Percentiles rank a stretch among this genome's conserved stretches.
phyloP scores from a whole-genome alignment of 1,284 basidiomycete species.

The Puccinia sorghi region DNA sequence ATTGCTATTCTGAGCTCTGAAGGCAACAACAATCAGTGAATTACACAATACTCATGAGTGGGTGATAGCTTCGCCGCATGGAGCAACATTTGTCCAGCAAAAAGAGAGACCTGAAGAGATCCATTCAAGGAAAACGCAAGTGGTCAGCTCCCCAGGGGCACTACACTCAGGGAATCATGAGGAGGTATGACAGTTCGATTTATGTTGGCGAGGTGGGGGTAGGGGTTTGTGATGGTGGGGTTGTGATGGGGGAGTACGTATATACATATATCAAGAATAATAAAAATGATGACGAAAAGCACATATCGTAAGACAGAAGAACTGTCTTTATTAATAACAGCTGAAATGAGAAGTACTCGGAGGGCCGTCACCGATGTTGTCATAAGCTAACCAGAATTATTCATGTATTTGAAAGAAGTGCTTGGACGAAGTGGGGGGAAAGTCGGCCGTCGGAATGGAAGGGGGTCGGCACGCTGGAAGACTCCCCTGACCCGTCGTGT shows the following conservation, averaged over 20 bases:
- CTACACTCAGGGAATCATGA: not conserved
- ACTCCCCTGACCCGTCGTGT: not conserved
- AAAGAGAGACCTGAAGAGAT: too few species aligned
- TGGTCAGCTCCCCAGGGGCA: too few species aligned
- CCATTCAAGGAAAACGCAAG: too few species aligned
- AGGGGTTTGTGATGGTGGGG: not conserved
- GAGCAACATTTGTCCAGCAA: too few species aligned
- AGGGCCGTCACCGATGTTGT: not conserved
- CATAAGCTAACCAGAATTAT: not conserved
- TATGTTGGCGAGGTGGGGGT: not conserved
- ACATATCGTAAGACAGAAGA: not conserved
- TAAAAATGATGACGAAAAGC: not conserved
- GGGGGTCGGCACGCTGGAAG: not conserved
- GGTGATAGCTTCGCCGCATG: too few species aligned
- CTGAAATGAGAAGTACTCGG: not conserved
- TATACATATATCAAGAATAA: conserved; percentile 14
- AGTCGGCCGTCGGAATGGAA: not conserved
- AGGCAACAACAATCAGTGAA: too few species aligned
- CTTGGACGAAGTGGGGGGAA: too few species aligned
- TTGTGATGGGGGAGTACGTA: conserved; percentile 6
- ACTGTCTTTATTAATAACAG: not conserved
- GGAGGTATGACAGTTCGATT: not conserved
- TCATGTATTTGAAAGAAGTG: not conserved
- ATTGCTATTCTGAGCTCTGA: too few species aligned
- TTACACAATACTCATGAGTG: too few species aligned